Base-by-base conservation (phyloP, 1,284 basidiomycete species). In the Marasmius fiardii region DNA sequence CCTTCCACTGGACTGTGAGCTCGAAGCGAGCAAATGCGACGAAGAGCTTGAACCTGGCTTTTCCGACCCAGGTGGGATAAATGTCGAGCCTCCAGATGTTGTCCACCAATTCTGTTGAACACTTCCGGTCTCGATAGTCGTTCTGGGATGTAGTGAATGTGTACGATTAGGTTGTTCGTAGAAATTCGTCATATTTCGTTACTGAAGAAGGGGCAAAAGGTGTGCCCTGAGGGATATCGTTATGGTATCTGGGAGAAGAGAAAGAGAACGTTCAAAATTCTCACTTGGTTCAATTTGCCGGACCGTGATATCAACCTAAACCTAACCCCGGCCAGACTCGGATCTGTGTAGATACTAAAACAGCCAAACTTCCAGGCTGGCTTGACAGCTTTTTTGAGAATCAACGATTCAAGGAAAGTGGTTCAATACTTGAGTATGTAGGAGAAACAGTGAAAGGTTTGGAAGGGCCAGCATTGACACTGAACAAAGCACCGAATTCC, bases 21-120 rank as follows among this genome's bases (percentile, higher is more conserved):
- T 43, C 43, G 59, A 37, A 35, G 57, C 24, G 39, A 48, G 31
- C 28, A 44, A 51, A 52, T 51, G 34, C 44, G 56, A 52, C 33
- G 59, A 33, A 43, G 58, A 39, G 23, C 53, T 31, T 41, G 55
- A 59, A 44, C 62, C 55, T 51, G 62, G 57, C 57, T 60, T 43
- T 43, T 50, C 51, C 53, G 63, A 51, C 44, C 52, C 54, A 21
- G 59, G 61, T 37, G 63, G 59, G 34, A 52, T 43, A 34, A 56
- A 51, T 44, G 41, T 49, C 16, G 59, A 53, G 14, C 54, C 59
- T 51, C 49, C 53, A 35, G 52, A 57, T 26, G 60, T 58, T 24
- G 61, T 56, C 52, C 53, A 51, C 60, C 60, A 61, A 20, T 50
- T 34, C 34, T 31, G 48, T 20, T 58, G 51, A 37, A 54, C n/a